phyloP scores from a whole-genome alignment of 192 early-diverging fungal species.

The Coemansia sp. region DNA sequence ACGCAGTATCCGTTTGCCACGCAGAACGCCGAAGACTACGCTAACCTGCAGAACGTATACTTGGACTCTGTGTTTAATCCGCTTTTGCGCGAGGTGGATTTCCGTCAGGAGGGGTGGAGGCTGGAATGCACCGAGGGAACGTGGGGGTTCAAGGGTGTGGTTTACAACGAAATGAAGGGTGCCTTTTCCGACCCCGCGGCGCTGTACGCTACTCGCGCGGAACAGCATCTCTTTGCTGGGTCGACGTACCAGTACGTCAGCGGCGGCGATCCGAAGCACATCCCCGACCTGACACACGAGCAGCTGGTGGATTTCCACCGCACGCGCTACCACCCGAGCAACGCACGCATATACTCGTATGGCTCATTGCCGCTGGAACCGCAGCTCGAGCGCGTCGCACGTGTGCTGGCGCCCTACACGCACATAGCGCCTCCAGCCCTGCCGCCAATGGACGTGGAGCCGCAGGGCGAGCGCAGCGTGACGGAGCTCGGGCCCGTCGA shows the following conservation, averaged over 20 bases:
- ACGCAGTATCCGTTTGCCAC: constrained; percentile 95
- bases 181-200: constrained; percentile 76
- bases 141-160: constrained; percentile 84
- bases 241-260: constrained; percentile 80
- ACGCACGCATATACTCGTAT: constrained; percentile 89
- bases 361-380: constrained; percentile 76
- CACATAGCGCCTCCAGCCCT: constrained; percentile 40
- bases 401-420: constrained; percentile 57
- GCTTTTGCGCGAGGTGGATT: constrained; percentile 75
- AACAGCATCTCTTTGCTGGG: constrained; percentile 80
- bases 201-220: constrained; percentile 70
- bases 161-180: constrained; percentile 99
- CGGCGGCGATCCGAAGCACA: constrained; percentile 87
- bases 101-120: constrained; percentile 94
- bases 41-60: constrained; percentile 87
- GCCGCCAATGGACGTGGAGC: constrained; percentile 57
- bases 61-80: constrained; percentile 89
- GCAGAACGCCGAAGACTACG: constrained; percentile 83
- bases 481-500: constrained; percentile 50
- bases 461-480: constrained; percentile 40
- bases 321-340: constrained; percentile 88
- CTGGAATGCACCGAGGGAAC: constrained; percentile 70
- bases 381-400: constrained; percentile 69
- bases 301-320: constrained; percentile 81
- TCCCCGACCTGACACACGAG: constrained; percentile 84